Conservation (phyloP, 106 monocot genomes). For the Allium cepa region DNA sequence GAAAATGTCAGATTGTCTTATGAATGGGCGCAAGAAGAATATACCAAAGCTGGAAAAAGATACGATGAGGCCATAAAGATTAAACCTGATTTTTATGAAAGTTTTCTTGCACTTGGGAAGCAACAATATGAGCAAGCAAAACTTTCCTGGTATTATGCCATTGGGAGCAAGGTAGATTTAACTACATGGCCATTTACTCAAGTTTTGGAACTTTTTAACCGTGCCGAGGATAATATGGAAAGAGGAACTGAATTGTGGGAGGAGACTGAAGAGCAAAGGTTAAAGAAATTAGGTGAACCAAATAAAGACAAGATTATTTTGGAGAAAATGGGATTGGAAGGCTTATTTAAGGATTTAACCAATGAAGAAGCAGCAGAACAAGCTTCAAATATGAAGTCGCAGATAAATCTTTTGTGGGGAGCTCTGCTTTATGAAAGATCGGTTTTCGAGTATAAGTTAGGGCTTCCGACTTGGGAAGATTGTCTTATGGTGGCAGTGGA, state of each 20-base stretch:
- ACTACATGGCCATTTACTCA: constrained; percentile 41
- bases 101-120: constrained; percentile 61
- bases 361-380: constrained; percentile 71
- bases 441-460: constrained; percentile 78
- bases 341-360: constrained; percentile 40
- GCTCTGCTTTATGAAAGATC: constrained; percentile 86
- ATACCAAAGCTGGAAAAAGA: constrained; percentile 59
- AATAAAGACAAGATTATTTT: constrained; percentile 49
- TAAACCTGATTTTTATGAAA: constrained; percentile 88
- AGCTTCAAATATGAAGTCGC: constrained; percentile 61
- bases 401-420: constrained; percentile 78
- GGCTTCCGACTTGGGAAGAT: constrained; percentile 62
- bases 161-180: constrained; percentile 45
- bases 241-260: constrained; percentile 82
- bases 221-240: constrained; percentile 82
- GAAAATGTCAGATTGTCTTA: constrained; percentile 44
- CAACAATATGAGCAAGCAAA: constrained; percentile 88
- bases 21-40: constrained; percentile 68
- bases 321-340: constrained; percentile 51
- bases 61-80: constrained; percentile 73
- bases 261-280: constrained; percentile 46
- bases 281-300: constrained; percentile 43
- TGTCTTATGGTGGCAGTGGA: constrained; percentile 69
- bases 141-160: constrained; percentile 72
- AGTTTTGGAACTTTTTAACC: constrained; percentile 57